Base-by-base conservation (phyloP, 208 protist genomes). In the Acanthamoeba sp. region DNA sequence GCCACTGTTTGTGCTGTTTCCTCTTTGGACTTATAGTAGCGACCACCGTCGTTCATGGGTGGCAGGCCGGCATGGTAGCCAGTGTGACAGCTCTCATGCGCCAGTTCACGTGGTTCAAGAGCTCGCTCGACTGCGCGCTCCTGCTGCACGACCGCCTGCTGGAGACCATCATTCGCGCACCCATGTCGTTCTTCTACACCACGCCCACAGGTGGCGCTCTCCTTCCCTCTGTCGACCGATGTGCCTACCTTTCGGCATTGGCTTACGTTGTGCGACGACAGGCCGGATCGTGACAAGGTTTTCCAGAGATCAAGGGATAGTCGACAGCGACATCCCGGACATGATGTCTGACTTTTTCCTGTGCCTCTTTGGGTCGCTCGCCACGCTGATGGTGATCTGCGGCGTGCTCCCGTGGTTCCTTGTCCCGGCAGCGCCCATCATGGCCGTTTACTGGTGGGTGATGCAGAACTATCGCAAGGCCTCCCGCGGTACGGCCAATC, bases 241-340 rank as follows among this genome's bases (percentile, higher is more conserved):
- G 55, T 22, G 52, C 52, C 52, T 59, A 24, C 20, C 52, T 59
- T 20, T 59, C 52, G 10, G 20, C 0, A 95, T 97, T 66, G 36
- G 55, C 16, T 95, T 59, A 24, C 52, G 22, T 62, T 71, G 62
- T 36, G 7, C 14, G 22, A 29, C 59, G 27, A 80, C 36, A 3
- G 99, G 99, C 12, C 97, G 99, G 34, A 97, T 99, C 36, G 57
- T 99, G 20, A 99, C 99, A 93, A 97, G 99, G 27, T 99, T 99
- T 95, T 97, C 96, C 24, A 98, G 98, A 57, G 99, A 99, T 87
- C 97, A 98, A 20, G 95, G 95, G 59, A 95, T 80, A 10, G 91
- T 99, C 40, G 98, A 99, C 95, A 29, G 36, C 7, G 66, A 87
- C 7, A 59, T 87, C 29, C 78, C 78, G 4, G 78, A 87, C 55